phyloP scores from a whole-genome alignment of 306 rosid species.

The Castanopsis chinensis region DNA sequence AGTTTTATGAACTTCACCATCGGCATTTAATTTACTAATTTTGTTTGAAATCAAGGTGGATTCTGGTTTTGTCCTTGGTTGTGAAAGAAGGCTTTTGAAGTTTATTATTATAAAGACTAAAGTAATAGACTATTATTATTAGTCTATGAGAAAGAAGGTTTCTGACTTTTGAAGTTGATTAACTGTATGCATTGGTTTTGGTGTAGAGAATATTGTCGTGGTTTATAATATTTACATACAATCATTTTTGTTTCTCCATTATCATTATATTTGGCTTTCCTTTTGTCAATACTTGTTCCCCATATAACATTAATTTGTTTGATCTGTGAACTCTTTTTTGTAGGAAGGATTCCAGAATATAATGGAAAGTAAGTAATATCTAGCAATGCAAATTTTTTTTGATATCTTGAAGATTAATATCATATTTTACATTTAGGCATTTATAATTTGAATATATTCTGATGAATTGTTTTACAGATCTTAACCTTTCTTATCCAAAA shows the following conservation, averaged over 20 bases:
- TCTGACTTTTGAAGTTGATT: neutral
- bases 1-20: neutral
- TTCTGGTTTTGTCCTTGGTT: neutral
- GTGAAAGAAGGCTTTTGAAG: too few species aligned
- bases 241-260: neutral
- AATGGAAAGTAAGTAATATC: slow-evolving; percentile 73
- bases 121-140: too few species aligned
- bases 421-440: neutral
- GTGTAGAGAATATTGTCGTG: too few species aligned
- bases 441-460: neutral
- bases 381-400: neutral
- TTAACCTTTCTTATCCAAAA: slow-evolving; percentile 84
- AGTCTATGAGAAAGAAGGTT: neutral
- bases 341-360: slow-evolving; percentile 82
- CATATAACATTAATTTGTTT: neutral
- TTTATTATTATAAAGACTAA: too few species aligned
- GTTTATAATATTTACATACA: neutral
- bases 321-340: slow-evolving; percentile 24
- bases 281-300: neutral
- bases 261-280: neutral
- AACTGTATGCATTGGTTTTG: neutral
- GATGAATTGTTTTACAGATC: slow-evolving; percentile 52
- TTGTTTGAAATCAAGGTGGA: neutral
- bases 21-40: neutral
- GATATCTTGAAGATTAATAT: neutral